Percentiles rank a stretch among this genome's conserved stretches.
Evolutionary conservation across 148 eudicot species (phyloP).

Genomic region (Heliamphora exappendiculata): DNA sequence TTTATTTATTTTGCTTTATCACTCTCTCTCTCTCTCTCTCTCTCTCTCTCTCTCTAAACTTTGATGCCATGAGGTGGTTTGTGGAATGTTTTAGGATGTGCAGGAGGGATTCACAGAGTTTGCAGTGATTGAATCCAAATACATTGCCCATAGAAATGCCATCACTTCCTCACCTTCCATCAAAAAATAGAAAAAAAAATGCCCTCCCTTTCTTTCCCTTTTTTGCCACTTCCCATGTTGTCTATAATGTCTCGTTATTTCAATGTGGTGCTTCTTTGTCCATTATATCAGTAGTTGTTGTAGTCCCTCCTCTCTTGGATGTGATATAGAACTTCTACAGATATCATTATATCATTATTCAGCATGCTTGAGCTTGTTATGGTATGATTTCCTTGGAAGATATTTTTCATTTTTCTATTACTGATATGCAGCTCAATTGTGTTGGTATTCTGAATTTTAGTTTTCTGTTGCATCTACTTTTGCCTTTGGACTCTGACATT

Average conservation of each 20-base stretch:
- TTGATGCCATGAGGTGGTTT: background rate
- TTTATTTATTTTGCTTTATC: background rate
- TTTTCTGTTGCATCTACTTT: background rate
- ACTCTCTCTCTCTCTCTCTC: background rate
- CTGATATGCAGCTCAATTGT: background rate
- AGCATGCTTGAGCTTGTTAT: background rate
- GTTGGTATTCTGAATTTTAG: background rate
- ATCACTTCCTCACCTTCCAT: background rate
- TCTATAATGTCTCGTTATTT: background rate
- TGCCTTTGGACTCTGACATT: background rate
- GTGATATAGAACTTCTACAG: background rate
- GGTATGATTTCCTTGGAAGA: background rate
- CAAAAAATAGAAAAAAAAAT: too few relatives aligned
- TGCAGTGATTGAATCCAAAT: background rate
- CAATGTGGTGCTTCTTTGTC: background rate
- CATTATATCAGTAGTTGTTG: background rate
- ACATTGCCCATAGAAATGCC: background rate
- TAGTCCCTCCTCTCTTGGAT: too few relatives aligned
- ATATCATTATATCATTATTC: background rate
- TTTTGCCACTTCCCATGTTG: background rate
- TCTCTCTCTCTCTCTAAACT: background rate
- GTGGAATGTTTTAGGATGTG: background rate
- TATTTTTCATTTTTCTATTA: background rate
- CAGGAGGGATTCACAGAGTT: background rate
- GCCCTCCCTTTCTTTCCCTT: slow-evolving; percentile 4